Evolutionary conservation across 129 eudicot species (phyloP), one percentile per base, ranked within the genome.

Genomic region (Centella asiatica): DNA sequence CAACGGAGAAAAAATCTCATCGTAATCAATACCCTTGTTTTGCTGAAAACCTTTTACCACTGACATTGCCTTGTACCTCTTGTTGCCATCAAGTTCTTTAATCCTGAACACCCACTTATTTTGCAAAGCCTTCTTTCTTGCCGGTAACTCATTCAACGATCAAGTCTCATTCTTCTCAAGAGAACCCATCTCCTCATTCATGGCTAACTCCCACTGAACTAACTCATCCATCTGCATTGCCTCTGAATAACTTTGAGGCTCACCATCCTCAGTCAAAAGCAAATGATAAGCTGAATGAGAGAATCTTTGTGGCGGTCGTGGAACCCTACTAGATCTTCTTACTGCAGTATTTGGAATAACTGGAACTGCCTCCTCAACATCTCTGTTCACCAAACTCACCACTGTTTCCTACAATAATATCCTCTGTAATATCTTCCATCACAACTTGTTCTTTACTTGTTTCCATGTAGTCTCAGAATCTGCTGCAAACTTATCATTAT

Each of bases 101-200:
- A 61, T 34, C 47, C 39, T 39, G 22, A 33, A 42, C 6, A 62
- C 53, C 66, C 39, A 62, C 22, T 60, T 60, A 9, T 44, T 42
- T 2, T 42, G 53, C 20, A 25, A 24, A 1, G 13, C 66, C 7
- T 4, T 61, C 37, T 47, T 47, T 29, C 28, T 28, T 15, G 57
- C 19, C 31, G 69, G 58, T 27, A 48, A 7, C 8, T 46, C 24
- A 1, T 10, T 24, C 18, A 45, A 31, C 10, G n/a, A 27, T 29
- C 57, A 64, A 1, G 31, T 64, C 20, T 32, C 13, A 39, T 47
- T 64, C 44, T 28, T 45, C n/a, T 45, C 57, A 26, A 64, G 29
- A 5, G 57, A 64, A 19, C 7, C 6, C 69, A 48, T 27, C 33
- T 39, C 36, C 3, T 61, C 66, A 3, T 23, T 22, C 37, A 39